Evolutionary conservation across 345 rosid genomes (phyloP).

Genomic region (Pseudoturritis turrita): DNA sequence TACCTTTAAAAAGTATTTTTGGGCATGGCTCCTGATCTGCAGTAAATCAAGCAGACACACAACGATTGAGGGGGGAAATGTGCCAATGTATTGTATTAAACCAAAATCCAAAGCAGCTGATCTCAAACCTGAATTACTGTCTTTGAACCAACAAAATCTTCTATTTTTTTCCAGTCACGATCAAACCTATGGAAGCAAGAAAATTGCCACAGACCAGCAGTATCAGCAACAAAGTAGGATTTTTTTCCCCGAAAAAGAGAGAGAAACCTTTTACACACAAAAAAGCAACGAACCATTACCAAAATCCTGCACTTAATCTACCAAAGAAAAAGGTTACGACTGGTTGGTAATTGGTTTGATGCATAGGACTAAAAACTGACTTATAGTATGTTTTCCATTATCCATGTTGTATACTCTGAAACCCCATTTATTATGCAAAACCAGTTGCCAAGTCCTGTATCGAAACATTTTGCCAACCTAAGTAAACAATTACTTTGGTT

Average conservation of each 20-base stretch:
- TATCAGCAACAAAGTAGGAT: conserved; percentile 1
- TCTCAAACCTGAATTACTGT: conserved; percentile 76
- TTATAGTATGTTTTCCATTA: too few relatives aligned
- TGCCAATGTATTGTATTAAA: neutral
- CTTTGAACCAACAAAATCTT: conserved; percentile 86
- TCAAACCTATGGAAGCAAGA: conserved; percentile 51
- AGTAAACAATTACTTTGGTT: too few relatives aligned
- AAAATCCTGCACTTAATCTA: neutral
- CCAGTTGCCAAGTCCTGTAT: neutral
- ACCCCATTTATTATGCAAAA: too few relatives aligned
- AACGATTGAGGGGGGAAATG: neutral
- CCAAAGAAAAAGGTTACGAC: neutral
- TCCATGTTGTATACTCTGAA: too few relatives aligned
- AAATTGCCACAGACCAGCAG: neutral
- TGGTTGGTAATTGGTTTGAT: too few relatives aligned
- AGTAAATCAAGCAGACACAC: neutral
- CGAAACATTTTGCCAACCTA: neutral
- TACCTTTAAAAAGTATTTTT: conserved; percentile 79
- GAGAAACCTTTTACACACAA: neutral
- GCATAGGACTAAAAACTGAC: too few relatives aligned
- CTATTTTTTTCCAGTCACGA: conserved; percentile 91
- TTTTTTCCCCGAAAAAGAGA: neutral
- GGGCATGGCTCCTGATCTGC: conserved; percentile 93
- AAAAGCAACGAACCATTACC: neutral
- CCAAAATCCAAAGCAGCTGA: neutral